Evolutionary conservation across 768 basidiomycete genomes (phyloP).

Genomic region (Leccinum uliginosum): DNA sequence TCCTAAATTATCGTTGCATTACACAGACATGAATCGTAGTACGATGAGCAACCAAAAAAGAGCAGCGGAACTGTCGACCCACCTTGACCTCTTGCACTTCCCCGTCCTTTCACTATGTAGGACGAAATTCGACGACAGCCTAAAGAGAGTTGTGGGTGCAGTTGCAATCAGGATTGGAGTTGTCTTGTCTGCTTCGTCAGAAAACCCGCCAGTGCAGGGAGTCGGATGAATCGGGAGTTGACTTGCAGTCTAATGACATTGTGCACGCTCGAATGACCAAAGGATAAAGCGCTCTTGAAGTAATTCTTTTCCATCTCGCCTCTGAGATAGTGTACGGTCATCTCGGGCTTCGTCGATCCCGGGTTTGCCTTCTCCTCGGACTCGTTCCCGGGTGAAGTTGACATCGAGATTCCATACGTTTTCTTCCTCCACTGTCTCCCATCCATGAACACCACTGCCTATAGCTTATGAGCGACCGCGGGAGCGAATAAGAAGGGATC

Average conservation of each 20-base stretch:
- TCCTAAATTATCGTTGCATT: slow-evolving; percentile 48
- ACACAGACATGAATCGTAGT: background rate
- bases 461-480: background rate
- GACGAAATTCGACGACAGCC: slow-evolving; percentile 84
- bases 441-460: slow-evolving; percentile 62
- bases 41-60: background rate
- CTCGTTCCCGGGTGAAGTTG: slow-evolving; percentile 56
- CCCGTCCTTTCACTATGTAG: slow-evolving; percentile 85
- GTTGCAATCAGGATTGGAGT: slow-evolving; percentile 50
- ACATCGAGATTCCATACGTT: slow-evolving; percentile 72
- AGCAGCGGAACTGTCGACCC: slow-evolving; percentile 11
- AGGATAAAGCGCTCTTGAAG: slow-evolving; percentile 82
- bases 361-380: slow-evolving; percentile 46
- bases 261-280: slow-evolving; percentile 66
- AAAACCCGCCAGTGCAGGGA: slow-evolving; percentile 10
- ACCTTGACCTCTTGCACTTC: slow-evolving; percentile 72
- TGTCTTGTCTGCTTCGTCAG: slow-evolving; percentile 10
- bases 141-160: slow-evolving; percentile 73
- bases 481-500: background rate
- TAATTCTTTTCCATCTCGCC: slow-evolving; percentile 74
- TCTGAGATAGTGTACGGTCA: slow-evolving; percentile 66
- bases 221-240: slow-evolving; percentile 10
- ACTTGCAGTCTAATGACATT: slow-evolving; percentile 32
- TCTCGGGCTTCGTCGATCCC: slow-evolving; percentile 29
- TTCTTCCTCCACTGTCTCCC: slow-evolving; percentile 73